Base-by-base conservation (phyloP, 176 grass and related monocot species). In the Rhipidocladum racemiflorum region DNA sequence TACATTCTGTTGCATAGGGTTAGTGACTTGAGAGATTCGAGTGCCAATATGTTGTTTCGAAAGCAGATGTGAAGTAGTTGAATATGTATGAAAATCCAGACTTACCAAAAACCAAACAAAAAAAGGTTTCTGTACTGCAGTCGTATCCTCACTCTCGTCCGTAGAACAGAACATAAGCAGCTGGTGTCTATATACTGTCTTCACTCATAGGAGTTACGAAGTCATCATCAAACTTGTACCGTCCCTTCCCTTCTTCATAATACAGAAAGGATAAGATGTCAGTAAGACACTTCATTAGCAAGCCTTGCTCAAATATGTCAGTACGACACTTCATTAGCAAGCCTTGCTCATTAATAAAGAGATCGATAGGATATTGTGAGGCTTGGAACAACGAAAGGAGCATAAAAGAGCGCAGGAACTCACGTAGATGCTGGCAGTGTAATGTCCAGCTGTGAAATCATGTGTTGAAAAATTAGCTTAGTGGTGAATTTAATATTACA, bases 161-260 rank as follows among this genome's bases (percentile, higher is more conserved):
- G 75, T 95, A 98, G 82, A 98, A 98, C 67, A 93, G 85, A 54
- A 95, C 96, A 36, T 98, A 98, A 55, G 92, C 92, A 60, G 96
- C 96, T 25, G 88, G 69, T n/a, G 92, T 91, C 85, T 93, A 95
- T 55, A 98, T 87, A 35, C 28, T 85, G 43, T 93, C 82, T 86
- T 98, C 91, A 17, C 75, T 83, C 45, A 93, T 84, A 72, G 89
- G 86, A 51, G 68, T 74, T 39, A 98, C 92, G 14, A 50, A 86
- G 21, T 84, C 81, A 78, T 98, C 95, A 89, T 94, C 92, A 35
- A 98, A 98, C 56, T 98, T 87, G n/a, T 95, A 90, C 96, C 96
- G 93, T 36, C 80, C 84, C 38, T 87, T 95, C 79, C 74, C 88
- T 88, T 79, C 78, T 79, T 89, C 91, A 48, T 98, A 85, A 90